Base-by-base conservation (phyloP, 2,329 filamentous ascomycete species). In the Cladosporium velox region DNA sequence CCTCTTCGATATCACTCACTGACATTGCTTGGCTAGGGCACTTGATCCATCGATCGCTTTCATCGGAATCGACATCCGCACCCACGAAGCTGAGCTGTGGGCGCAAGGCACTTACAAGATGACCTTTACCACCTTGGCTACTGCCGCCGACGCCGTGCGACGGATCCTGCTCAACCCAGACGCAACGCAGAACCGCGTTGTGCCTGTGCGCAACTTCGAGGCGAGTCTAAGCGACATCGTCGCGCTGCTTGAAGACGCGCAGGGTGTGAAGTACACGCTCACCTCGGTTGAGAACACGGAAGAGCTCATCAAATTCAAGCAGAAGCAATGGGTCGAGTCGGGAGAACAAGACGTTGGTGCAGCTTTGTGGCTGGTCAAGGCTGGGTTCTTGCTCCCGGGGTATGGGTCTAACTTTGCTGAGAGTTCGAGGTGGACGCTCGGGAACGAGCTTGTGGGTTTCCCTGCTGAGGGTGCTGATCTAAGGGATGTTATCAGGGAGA, bases 161-260 rank as follows among this genome's bases (percentile, higher is more conserved):
- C 69, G 72, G 3, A 69, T 74, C 26, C 67, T 79, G 41, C 66
- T 72, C 44, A 66, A 76, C 49, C 69, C 69, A 10, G 71, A 69
- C 14, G 65, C 76, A 64, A 78, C 76, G 1, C 70, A 64, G 34
- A 77, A 79, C 64, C 71, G 73, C 41, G 66, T 72, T 26, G 67
- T 79, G 18, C 89, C 86, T 67, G 86, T 91, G 1, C 88, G 90
- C 71, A 90, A 88, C 0, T 91, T 91, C 70, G 86, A 88, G 0
- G 83, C 85, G 8, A 90, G 86, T 0, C 85, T 88, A 0, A 81
- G 85, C 5, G 77, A 86, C 26, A 87, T 91, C 24, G 74, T 90
- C 28, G 81, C 81, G 24, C 88, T 90, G 73, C 89, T 88, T 70
- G 87, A 91, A 77, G 84, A 80, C 67, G 88, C 90, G 75, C 88